phyloP scores from a whole-genome alignment of 768 basidiomycete species.

The Dictyophora rubrovolvata region DNA sequence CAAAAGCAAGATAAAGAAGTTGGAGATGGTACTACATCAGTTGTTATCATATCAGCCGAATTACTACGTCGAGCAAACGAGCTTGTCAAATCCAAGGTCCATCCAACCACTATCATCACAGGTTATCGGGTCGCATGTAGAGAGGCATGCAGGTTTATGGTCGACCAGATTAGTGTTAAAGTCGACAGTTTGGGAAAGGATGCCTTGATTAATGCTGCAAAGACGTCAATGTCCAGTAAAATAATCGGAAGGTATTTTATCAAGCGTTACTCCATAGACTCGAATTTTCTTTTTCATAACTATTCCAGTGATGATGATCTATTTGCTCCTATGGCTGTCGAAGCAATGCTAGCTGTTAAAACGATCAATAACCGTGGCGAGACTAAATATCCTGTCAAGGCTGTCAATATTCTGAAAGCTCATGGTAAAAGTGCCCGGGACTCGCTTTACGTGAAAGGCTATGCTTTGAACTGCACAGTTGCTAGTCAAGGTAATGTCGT shows the following conservation, averaged over 20 bases:
- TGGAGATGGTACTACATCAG: slow-evolving; percentile 97
- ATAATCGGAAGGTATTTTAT: slow-evolving; percentile 78
- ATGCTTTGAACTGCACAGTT: slow-evolving; percentile 96
- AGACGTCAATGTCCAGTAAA: slow-evolving; percentile 98
- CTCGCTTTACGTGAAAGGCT: slow-evolving; percentile 89
- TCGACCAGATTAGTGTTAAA: slow-evolving; percentile 92
- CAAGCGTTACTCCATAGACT: slow-evolving; percentile 22
- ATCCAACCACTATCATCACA: slow-evolving; percentile 98
- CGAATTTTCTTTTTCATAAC: slow-evolving; percentile 5
- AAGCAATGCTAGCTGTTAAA: slow-evolving; percentile 96
- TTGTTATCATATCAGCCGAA: slow-evolving; percentile 97
- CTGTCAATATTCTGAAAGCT: slow-evolving; percentile 96
- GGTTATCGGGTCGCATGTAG: slow-evolving; percentile 94
- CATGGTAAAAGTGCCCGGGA: slow-evolving; percentile 94
- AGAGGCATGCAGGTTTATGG: slow-evolving; percentile 97
- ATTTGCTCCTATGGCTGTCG: slow-evolving; percentile 97
- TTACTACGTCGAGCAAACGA: slow-evolving; percentile 93
- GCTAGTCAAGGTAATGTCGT: slow-evolving; percentile 81
- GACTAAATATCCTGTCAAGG: slow-evolving; percentile 98
- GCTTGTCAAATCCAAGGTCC: slow-evolving; percentile 95
- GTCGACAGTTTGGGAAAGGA: slow-evolving; percentile 88
- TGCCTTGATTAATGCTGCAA: slow-evolving; percentile 89
- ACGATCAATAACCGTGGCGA: slow-evolving; percentile 91
- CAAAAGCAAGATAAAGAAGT: slow-evolving; percentile 99
- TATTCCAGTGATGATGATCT: slow-evolving; percentile 81